These are phyloP conservation scores for Kondoa subrosea DNA, from an alignment of 768 basidiomycete genomes.

Conservation along the genomic window DNA sequence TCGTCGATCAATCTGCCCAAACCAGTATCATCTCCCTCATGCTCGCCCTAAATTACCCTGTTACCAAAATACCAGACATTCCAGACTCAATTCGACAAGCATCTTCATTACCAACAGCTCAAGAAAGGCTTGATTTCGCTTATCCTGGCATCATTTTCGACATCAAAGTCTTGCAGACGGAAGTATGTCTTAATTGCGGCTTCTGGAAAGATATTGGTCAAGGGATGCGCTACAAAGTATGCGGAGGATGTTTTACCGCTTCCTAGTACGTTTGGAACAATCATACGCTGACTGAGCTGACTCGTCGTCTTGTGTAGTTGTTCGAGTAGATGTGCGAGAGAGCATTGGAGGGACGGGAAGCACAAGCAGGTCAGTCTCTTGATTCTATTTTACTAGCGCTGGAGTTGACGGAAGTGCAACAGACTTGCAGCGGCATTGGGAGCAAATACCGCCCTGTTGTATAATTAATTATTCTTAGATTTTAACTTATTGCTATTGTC, in stretches of 20 bases:
- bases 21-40: neutral
- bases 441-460: too few species aligned
- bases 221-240: neutral
- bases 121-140: neutral
- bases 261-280: neutral
- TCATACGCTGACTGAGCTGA: neutral
- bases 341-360: neutral
- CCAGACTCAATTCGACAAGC: neutral
- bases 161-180: neutral
- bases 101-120: neutral
- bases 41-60: neutral
- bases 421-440: too few species aligned
- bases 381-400: too few species aligned
- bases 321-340: neutral
- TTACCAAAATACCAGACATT: neutral
- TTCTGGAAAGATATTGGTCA: neutral
- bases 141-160: neutral
- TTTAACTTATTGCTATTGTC: too few species aligned
- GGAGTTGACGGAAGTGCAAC: too few species aligned
- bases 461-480: too few species aligned
- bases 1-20: neutral
- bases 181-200: neutral
- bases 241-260: neutral
- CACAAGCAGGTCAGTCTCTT: neutral
- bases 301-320: neutral